Evolutionary conservation across 192 early-diverging fungal genomes (phyloP).

Genomic region (Haplosporangium gracile): DNA sequence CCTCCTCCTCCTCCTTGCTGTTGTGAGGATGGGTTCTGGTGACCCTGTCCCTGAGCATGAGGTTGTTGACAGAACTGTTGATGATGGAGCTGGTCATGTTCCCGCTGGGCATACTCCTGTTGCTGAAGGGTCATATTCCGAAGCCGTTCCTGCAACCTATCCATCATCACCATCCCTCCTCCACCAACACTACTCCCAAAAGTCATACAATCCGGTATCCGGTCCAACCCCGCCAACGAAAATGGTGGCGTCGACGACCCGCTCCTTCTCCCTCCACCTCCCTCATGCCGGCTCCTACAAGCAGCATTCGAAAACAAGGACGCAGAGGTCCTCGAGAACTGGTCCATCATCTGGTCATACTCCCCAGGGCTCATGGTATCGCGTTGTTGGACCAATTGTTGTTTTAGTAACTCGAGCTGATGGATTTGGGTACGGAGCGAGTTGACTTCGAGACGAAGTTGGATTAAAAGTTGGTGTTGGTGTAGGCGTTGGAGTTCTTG

Average conservation of each 20-base stretch:
- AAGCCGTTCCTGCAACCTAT: slow-evolving; percentile 28
- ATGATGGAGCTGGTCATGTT: slow-evolving; percentile 18
- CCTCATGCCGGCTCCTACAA: background rate
- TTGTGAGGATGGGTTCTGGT: background rate
- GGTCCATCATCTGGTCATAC: slow-evolving; percentile 45
- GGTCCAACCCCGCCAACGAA: background rate
- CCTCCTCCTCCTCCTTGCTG: background rate
- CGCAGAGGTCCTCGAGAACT: slow-evolving; percentile 37
- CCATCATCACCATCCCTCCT: slow-evolving; percentile 39
- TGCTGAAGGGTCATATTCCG: slow-evolving; percentile 36
- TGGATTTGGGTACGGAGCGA: slow-evolving; percentile 35
- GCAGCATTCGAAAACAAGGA: slow-evolving; percentile 31
- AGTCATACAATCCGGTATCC: background rate
- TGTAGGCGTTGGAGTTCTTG: slow-evolving; percentile 34
- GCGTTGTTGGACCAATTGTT: slow-evolving; percentile 38
- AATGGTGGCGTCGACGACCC: background rate
- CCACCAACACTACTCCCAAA: background rate
- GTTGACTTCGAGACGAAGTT: slow-evolving; percentile 45
- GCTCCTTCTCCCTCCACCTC: slow-evolving; percentile 6
- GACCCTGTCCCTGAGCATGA: background rate
- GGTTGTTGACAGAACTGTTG: background rate
- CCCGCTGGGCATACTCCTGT: slow-evolving; percentile 18
- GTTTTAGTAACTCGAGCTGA: slow-evolving; percentile 39
- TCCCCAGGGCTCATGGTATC: slow-evolving; percentile 24
- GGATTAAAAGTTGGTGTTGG: slow-evolving; percentile 43